A percentile compares a stretch with the other conserved stretches of the same genome.
Evolutionary conservation across 306 rosid genomes (phyloP).

Genomic region (Vachellia collinsii): DNA sequence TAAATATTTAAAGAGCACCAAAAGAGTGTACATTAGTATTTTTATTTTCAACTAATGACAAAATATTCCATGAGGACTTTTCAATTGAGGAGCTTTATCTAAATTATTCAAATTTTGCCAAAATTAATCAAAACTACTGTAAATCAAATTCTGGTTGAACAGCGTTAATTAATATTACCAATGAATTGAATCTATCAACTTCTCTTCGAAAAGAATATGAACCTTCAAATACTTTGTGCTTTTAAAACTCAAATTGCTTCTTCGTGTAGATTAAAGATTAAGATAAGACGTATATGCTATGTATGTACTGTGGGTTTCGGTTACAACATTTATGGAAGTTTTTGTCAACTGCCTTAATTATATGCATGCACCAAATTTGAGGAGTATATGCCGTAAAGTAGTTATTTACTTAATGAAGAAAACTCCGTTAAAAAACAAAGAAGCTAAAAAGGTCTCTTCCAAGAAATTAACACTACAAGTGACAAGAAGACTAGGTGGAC

Average conservation of each 20-base stretch:
- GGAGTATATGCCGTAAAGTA: constrained; percentile 12
- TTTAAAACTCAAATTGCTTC: constrained; percentile 25
- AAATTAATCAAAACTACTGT: no score
- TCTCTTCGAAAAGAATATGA: constrained; percentile 28
- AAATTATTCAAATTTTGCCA: no score
- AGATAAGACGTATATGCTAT: no score
- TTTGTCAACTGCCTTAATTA: constrained; percentile 38
- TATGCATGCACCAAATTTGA: constrained; percentile 33
- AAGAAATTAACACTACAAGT: constrained; percentile 32
- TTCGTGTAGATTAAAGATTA: no score
- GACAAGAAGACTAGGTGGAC: constrained; percentile 47
- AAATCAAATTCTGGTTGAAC: no score
- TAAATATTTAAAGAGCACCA: no score
- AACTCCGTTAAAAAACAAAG: neutral
- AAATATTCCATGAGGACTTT: no score
- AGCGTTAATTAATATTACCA: neutral
- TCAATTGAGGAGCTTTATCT: no score
- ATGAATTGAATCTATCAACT: neutral
- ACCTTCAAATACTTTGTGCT: constrained; percentile 22
- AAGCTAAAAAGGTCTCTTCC: neutral
- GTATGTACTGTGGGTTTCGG: no score
- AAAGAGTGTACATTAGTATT: no score
- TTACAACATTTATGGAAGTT: constrained; percentile 30
- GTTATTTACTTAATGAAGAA: neutral
- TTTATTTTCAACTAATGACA: no score